Conservation (phyloP, 2,329 filamentous ascomycete species). For the Trichophaea hybrida region DNA sequence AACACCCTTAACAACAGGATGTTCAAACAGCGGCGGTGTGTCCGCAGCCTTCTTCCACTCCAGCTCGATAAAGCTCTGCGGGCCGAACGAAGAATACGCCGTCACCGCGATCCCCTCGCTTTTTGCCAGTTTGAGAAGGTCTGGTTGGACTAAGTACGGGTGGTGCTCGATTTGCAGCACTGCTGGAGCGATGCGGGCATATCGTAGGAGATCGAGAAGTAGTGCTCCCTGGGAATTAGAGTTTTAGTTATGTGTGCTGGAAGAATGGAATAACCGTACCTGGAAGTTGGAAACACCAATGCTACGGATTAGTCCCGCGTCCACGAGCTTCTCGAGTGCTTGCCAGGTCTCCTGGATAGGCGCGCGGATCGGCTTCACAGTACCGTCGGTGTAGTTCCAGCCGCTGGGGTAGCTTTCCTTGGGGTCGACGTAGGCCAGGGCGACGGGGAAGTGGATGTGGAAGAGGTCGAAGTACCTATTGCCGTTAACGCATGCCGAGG, state of each 20-base stretch:
- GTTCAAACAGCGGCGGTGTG: conserved; percentile 55
- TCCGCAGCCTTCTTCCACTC: conserved; percentile 53
- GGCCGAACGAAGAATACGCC: conserved; percentile 73
- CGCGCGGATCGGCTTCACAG: conserved; percentile 46
- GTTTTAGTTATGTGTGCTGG: no score
- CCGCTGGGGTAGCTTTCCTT: conserved; percentile 63
- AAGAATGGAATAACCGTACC: conserved; percentile 8
- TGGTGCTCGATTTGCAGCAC: conserved; percentile 83
- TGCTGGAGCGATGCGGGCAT: conserved; percentile 58
- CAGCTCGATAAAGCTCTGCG: conserved; percentile 64
- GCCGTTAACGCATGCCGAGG: neutral
- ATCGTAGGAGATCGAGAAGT: conserved; percentile 64
- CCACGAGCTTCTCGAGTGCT: conserved; percentile 62
- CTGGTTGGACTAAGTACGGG: conserved; percentile 66
- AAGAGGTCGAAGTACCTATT: conserved; percentile 44
- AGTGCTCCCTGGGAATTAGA: conserved; percentile 39
- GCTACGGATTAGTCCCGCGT: conserved; percentile 51
- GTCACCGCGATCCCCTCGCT: conserved; percentile 58
- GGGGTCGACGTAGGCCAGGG: conserved; percentile 74
- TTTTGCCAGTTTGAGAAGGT: conserved; percentile 55
- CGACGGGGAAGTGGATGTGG: conserved; percentile 58
- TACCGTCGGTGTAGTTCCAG: conserved; percentile 52
- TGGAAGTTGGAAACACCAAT: conserved; percentile 80
- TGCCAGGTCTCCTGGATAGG: conserved; percentile 69
- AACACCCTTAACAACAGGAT: conserved; percentile 48